Evolutionary conservation across 306 rosid species (phyloP).

Genomic region (Vigna trinervia): DNA sequence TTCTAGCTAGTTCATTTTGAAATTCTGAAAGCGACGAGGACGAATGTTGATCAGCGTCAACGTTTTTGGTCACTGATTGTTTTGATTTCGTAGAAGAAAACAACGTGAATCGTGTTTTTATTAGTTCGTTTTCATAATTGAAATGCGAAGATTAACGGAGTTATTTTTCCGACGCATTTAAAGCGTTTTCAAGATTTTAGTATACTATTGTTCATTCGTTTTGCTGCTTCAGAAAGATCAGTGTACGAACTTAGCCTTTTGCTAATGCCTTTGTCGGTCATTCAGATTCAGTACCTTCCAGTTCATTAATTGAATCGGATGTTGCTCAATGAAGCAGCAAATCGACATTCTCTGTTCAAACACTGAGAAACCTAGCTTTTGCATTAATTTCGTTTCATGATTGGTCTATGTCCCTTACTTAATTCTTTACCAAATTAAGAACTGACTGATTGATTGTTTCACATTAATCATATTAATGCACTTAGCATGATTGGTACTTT

Average conservation of each 20-base stretch:
- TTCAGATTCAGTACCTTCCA: conserved; percentile 1
- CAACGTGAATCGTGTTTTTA: neutral
- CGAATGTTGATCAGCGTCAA: neutral
- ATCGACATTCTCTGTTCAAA: conserved; percentile 20
- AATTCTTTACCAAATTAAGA: conserved; percentile 19
- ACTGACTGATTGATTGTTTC: neutral
- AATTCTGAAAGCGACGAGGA: neutral
- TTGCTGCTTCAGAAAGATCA: conserved; percentile 11
- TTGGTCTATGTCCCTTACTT: neutral
- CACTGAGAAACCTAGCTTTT: conserved; percentile 5
- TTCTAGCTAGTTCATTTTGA: neutral
- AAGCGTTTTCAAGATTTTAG: neutral
- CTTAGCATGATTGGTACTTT: neutral
- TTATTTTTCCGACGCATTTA: conserved; percentile 18
- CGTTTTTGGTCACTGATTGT: neutral
- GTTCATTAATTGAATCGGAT: neutral
- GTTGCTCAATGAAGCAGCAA: neutral
- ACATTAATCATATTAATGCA: neutral
- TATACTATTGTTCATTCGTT: neutral
- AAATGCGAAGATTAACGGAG: neutral
- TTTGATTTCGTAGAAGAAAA: neutral
- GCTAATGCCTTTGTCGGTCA: neutral
- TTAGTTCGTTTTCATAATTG: neutral
- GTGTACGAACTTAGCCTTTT: too few relatives aligned
- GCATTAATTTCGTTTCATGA: conserved; percentile 37